These are phyloP conservation scores for Dalbergia cochinchinensis DNA, from an alignment of 306 rosid genomes.

Conservation along the genomic window DNA sequence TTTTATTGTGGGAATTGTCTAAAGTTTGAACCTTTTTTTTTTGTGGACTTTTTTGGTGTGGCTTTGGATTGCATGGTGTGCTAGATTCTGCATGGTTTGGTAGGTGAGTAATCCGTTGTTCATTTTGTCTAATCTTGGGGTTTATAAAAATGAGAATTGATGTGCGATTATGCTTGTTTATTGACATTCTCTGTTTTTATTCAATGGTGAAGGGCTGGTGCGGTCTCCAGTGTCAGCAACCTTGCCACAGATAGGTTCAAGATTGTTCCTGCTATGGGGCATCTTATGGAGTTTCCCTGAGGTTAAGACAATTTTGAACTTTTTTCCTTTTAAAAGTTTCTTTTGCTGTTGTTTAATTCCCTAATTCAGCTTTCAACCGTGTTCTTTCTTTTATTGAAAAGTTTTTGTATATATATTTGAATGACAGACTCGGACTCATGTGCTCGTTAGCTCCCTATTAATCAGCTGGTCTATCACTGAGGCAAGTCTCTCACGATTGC, in stretches of 20 bases:
- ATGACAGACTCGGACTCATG: constrained; percentile 61
- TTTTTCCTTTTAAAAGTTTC: neutral
- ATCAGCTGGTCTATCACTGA: constrained; percentile 85
- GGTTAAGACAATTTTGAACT: constrained; percentile 50
- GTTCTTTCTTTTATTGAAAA: neutral
- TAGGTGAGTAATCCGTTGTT: constrained; percentile 68
- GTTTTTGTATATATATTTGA: constrained; percentile 29
- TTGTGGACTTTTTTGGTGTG: neutral
- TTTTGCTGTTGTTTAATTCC: neutral
- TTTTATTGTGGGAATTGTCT: constrained; percentile 23
- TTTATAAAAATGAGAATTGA: constrained; percentile 12
- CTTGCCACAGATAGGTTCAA: constrained; percentile 82
- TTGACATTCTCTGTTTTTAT: neutral
- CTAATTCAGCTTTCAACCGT: neutral
- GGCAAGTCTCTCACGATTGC: constrained; percentile 59
- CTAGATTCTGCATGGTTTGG: constrained; percentile 87
- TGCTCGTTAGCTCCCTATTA: constrained; percentile 69
- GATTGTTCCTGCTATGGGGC: constrained; percentile 83
- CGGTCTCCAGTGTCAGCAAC: constrained; percentile 89
- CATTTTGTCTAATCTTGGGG: neutral
- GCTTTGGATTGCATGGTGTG: constrained; percentile 40
- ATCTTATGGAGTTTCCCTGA: constrained; percentile 89
- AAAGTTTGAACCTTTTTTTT: neutral
- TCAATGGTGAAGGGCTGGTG: constrained; percentile 67
- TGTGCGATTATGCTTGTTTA: constrained; percentile 17